These are phyloP conservation scores for Zymoseptoria pseudotritici DNA, from an alignment of 2,329 filamentous ascomycete species.

Conservation along the genomic window DNA sequence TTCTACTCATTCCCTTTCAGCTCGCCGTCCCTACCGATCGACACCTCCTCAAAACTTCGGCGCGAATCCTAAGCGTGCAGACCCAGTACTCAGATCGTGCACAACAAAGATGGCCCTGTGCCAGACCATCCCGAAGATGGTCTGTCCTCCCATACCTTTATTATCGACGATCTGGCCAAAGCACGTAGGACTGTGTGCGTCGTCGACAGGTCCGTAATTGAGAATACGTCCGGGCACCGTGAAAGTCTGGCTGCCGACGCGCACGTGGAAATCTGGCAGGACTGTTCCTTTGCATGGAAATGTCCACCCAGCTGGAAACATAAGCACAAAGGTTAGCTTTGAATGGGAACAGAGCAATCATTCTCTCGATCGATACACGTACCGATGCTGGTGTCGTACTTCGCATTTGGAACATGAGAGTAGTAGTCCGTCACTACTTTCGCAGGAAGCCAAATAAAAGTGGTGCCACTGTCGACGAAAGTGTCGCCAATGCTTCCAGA, in stretches of 20 bases:
- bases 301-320: slow-evolving; percentile 12
- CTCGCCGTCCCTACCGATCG: background rate
- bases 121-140: slow-evolving; percentile 62
- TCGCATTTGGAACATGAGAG: slow-evolving; percentile 43
- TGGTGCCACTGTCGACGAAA: slow-evolving; percentile 63
- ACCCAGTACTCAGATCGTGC: slow-evolving; percentile 43
- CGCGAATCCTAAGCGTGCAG: background rate
- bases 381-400: slow-evolving; percentile 39
- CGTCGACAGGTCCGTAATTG: slow-evolving; percentile 40
- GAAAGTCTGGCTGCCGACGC: slow-evolving; percentile 40
- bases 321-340: background rate
- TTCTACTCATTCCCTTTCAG: background rate
- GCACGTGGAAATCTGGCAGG: slow-evolving; percentile 44
- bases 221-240: slow-evolving; percentile 43
- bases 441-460: slow-evolving; percentile 51
- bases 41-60: background rate
- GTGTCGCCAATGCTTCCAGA: slow-evolving; percentile 40
- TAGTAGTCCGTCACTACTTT: slow-evolving; percentile 52
- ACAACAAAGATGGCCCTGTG: slow-evolving; percentile 68
- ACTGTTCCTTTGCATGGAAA: slow-evolving; percentile 41
- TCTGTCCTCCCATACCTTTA: slow-evolving; percentile 44
- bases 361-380: slow-evolving; percentile 34
- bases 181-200: slow-evolving; percentile 39
- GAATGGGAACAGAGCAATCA: background rate
- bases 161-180: slow-evolving; percentile 65